phyloP scores from a whole-genome alignment of 768 basidiomycete genomes.

The Lepiota subincarnata region DNA sequence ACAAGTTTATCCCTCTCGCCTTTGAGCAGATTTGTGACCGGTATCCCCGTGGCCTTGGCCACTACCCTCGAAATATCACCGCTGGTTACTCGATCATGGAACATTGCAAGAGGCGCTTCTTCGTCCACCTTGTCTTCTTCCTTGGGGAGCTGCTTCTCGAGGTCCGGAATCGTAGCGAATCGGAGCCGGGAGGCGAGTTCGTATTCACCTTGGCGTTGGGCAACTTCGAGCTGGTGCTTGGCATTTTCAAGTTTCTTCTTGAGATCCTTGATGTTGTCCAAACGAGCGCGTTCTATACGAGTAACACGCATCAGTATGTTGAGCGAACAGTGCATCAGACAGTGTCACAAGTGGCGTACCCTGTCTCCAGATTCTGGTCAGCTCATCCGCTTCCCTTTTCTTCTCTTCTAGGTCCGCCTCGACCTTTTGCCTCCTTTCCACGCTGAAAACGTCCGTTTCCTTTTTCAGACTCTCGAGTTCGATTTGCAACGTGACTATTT shows the following conservation, averaged over 20 bases:
- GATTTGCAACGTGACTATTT: constrained; percentile 84
- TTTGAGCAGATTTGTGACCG: constrained; percentile 82
- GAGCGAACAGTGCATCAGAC: neutral
- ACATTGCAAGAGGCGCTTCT: constrained; percentile 55
- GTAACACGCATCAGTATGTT: neutral
- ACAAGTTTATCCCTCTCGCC: constrained; percentile 89
- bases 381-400: constrained; percentile 54
- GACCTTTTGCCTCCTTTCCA: constrained; percentile 65
- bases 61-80: constrained; percentile 87
- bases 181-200: constrained; percentile 81
- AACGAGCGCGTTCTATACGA: constrained; percentile 55
- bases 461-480: constrained; percentile 88
- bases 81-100: constrained; percentile 86
- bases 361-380: constrained; percentile 71
- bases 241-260: constrained; percentile 78
- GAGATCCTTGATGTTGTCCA: constrained; percentile 66
- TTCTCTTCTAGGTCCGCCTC: constrained; percentile 59
- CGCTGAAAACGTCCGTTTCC: constrained; percentile 79
- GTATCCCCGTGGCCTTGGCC: constrained; percentile 86
- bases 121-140: constrained; percentile 39
- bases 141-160: constrained; percentile 66
- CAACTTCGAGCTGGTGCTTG: constrained; percentile 82
- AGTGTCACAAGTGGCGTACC: constrained; percentile 34
- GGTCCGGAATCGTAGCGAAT: constrained; percentile 79
- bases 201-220: constrained; percentile 84